Evolutionary conservation across 805 yeast species (phyloP), one percentile per base, ranked within the genome.

Genomic region (Ogataea allantospora): DNA sequence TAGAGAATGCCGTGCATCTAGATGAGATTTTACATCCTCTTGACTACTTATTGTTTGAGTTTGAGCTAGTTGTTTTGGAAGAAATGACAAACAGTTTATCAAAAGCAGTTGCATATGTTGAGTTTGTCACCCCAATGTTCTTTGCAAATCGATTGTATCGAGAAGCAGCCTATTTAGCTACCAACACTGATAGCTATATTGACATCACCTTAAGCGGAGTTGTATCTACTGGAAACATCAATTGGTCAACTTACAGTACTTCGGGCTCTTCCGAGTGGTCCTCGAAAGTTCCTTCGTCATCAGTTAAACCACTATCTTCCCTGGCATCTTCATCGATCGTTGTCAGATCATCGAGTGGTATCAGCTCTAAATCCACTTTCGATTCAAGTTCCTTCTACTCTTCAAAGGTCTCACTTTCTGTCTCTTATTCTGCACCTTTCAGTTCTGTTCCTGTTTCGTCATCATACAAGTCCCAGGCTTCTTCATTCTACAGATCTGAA

Each of bases 241-340:
- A 27, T 12, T 27, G 30, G 30, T 13, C 30, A 3, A 27, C 19
- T n/a, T n/a, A n/a, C n/a, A n/a, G n/a, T n/a, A n/a, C n/a, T n/a
- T n/a, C n/a, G n/a, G n/a, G n/a, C n/a, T n/a, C n/a, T n/a, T n/a
- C n/a, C n/a, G n/a, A n/a, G n/a, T n/a, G n/a, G n/a, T n/a, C n/a
- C n/a, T n/a, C n/a, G n/a, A n/a, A n/a, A n/a, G n/a, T n/a, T n/a
- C n/a, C n/a, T n/a, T n/a, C n/a, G n/a, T n/a, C n/a, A n/a, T n/a
- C n/a, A n/a, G n/a, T n/a, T n/a, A n/a, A n/a, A n/a, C n/a, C n/a
- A n/a, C n/a, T n/a, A n/a, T n/a, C n/a, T n/a, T n/a, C n/a, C n/a
- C n/a, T n/a, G n/a, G n/a, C n/a, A n/a, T n/a, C n/a, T n/a, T n/a
- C n/a, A n/a, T n/a, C n/a, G n/a, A n/a, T n/a, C n/a, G n/a, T n/a